Conservation (phyloP, 2,329 filamentous ascomycete genomes). For the Rutstroemia sp. region DNA sequence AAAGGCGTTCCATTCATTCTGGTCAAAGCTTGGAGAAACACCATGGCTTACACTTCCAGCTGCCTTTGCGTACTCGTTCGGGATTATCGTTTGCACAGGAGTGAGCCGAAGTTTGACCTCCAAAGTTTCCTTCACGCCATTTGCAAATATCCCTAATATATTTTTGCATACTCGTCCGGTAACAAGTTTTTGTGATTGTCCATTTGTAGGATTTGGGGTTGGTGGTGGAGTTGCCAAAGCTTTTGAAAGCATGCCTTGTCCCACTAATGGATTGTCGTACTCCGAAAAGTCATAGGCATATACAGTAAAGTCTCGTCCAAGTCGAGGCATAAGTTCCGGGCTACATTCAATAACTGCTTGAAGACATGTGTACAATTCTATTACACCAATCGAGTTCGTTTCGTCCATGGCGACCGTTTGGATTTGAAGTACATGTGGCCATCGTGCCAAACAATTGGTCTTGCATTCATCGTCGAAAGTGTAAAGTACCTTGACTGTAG, state of each 20-base stretch:
- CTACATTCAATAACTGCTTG: constrained; percentile 72
- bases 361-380: constrained; percentile 81
- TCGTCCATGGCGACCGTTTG: constrained; percentile 79
- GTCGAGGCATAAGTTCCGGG: constrained; percentile 72
- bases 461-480: constrained; percentile 88
- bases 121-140: constrained; percentile 76
- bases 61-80: constrained; percentile 52
- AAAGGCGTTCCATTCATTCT: constrained; percentile 71
- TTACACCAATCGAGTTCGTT: constrained; percentile 70
- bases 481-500: constrained; percentile 87
- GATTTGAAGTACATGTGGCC: constrained; percentile 71
- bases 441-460: constrained; percentile 81
- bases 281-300: constrained; percentile 97
- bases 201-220: constrained; percentile 44
- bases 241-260: constrained; percentile 91
- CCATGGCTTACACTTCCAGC: constrained; percentile 54
- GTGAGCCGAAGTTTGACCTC: constrained; percentile 89
- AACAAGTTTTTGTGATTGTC: constrained; percentile 62
- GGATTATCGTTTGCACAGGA: constrained; percentile 53
- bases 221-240: constrained; percentile 53
- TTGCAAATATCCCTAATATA: constrained; percentile 73
- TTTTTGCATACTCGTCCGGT: constrained; percentile 89
- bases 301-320: constrained; percentile 78
- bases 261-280: constrained; percentile 84
- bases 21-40: constrained; percentile 54